Evolutionary conservation across 371 early-diverging fungal genomes (phyloP), one percentile per base, ranked within the genome.

Genomic region (Gilbertella persicaria): DNA sequence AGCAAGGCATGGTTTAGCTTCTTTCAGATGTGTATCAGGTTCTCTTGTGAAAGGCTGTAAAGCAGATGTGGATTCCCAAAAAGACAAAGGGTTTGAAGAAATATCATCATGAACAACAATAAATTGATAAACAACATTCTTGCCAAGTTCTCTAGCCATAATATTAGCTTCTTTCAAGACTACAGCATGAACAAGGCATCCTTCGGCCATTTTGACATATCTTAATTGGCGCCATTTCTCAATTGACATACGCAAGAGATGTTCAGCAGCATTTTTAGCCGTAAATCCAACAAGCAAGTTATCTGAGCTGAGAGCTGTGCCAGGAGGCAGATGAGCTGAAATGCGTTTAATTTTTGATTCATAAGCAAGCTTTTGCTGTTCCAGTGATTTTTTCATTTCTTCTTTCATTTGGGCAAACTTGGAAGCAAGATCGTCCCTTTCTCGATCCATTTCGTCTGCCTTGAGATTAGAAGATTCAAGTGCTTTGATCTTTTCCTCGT

Each of bases 161-260:
- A 92, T 79, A 50, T 93, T 94, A 42, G 92, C 93, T 47, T 92
- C 90, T 63, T 92, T 91, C 20, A 94, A 58, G 13, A 86, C 47
- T 0, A 83, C 79, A 0, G 87, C 87, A 46, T 83, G 79, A 19
- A 74, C 71, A 25, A 87, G 59, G 24, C 91, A 76, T 16, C 69
- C 74, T 53, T 89, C 87, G 1, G 88, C 86, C 60, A 92, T 82
- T 9, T 71, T 62, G 13, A 92, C 82, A 50, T 75, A 82, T 39
- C 84, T 71, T 36, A 82, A 66, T 26, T 76, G 59, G 52, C 81
- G 80, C 89, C 91, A 89, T 40, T 74, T 69, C 16, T 52, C 23
- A 14, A 72, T 25, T 0, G 50, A 25, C 28, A 55, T n/a, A 4
- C 52, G 23, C 72, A 54, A 8, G 71, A 78, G 42, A 66, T 66